phyloP scores from a whole-genome alignment of 768 basidiomycete genomes.

The Cyclocybe cylindracea region DNA sequence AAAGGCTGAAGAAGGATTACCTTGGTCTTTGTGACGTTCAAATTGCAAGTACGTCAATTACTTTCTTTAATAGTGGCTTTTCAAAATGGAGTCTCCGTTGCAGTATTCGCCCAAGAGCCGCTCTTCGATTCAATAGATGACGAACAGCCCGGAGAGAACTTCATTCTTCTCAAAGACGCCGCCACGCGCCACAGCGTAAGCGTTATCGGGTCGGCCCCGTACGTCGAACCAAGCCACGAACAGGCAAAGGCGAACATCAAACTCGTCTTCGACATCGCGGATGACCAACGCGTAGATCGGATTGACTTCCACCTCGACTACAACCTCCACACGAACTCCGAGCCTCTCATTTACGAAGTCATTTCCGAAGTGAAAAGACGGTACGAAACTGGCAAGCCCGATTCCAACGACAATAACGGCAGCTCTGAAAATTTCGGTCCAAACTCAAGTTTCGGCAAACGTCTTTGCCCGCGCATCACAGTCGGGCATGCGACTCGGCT shows the following conservation, averaged over 20 bases:
- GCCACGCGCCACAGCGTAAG: conserved; percentile 38
- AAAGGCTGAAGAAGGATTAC: conserved; percentile 48
- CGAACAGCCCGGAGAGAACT: conserved; percentile 43
- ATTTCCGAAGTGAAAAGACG: conserved; percentile 35
- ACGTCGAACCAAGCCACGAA: conserved; percentile 52
- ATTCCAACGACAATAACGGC: not conserved
- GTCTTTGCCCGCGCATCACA: conserved; percentile 40
- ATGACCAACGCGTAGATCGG: conserved; percentile 34
- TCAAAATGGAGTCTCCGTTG: not conserved
- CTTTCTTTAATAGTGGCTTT: conserved; percentile 6
- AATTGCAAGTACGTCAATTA: conserved; percentile 44
- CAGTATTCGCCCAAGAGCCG: conserved; percentile 66
- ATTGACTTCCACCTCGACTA: conserved; percentile 73
- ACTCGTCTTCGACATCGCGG: conserved; percentile 51
- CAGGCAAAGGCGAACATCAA: conserved; percentile 55
- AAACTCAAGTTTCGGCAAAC: conserved; percentile 15
- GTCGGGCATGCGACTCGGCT: conserved; percentile 65
- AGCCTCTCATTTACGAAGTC: conserved; percentile 59
- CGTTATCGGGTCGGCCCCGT: conserved; percentile 65
- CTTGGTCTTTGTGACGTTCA: conserved; percentile 52
- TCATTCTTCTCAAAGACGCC: conserved; percentile 44
- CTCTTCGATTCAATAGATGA: conserved; percentile 41
- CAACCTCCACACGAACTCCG: conserved; percentile 50
- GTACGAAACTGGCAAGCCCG: conserved; percentile 4
- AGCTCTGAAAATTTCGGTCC: not conserved